phyloP scores from a whole-genome alignment of 305 asterid species.

The Fraxinus xanthoxyloides region DNA sequence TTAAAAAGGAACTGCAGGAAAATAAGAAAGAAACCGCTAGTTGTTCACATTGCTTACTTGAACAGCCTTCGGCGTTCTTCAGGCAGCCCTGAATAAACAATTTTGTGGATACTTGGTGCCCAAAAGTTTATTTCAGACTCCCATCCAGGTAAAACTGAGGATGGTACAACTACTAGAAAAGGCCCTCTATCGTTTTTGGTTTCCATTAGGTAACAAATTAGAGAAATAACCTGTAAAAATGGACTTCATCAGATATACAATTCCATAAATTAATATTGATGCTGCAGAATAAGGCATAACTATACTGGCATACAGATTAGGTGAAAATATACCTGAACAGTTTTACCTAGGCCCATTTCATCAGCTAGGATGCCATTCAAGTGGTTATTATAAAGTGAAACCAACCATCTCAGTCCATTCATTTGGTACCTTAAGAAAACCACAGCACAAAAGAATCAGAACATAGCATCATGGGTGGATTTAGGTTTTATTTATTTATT shows the following conservation, averaged over 20 bases:
- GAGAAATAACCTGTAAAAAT: conserved; percentile 76
- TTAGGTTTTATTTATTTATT: too few species aligned
- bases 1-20: conserved; percentile 9
- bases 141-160: conserved; percentile 99
- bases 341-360: conserved; percentile 99
- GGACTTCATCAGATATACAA: conserved; percentile 26
- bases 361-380: conserved; percentile 99
- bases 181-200: conserved; percentile 96
- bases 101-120: conserved; percentile 89
- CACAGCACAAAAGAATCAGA: conserved; percentile 12
- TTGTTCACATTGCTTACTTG: conserved; percentile 50
- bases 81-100: conserved; percentile 93
- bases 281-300: background rate
- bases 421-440: conserved; percentile 75
- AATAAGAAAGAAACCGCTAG: background rate
- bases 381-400: conserved; percentile 95
- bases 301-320: background rate
- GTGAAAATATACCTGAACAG: conserved; percentile 75
- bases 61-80: conserved; percentile 93
- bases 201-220: conserved; percentile 93
- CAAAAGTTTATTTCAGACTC: conserved; percentile 87
- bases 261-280: conserved; percentile 8
- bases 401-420: conserved; percentile 99
- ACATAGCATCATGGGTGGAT: too few species aligned
- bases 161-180: conserved; percentile 97